Conservation (phyloP, 805 yeast species). For the Komagataella populi region DNA sequence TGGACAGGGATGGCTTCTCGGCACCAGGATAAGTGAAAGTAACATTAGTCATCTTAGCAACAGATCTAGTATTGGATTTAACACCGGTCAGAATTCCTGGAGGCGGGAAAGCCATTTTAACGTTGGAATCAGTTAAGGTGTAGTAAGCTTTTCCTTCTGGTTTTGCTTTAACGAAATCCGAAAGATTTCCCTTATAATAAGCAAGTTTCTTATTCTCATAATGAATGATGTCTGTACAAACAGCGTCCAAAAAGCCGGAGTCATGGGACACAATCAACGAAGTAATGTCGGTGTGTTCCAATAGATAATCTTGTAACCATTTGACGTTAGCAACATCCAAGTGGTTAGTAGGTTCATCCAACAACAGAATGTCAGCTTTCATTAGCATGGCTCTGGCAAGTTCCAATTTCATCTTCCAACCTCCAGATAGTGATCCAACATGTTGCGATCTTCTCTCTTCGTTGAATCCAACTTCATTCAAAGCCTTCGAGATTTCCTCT, state of each 20-base stretch:
- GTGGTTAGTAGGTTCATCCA: slow-evolving; percentile 98
- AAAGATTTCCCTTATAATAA: slow-evolving; percentile 90
- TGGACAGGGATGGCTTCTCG: slow-evolving; percentile 59
- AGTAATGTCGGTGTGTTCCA: slow-evolving; percentile 72
- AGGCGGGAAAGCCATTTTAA: slow-evolving; percentile 96
- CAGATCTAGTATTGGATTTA: slow-evolving; percentile 86
- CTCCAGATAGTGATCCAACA: slow-evolving; percentile 93
- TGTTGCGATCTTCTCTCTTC: slow-evolving; percentile 81
- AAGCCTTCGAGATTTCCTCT: slow-evolving; percentile 63
- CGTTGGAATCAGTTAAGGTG: slow-evolving; percentile 83
- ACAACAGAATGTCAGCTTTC: slow-evolving; percentile 87
- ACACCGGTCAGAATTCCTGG: slow-evolving; percentile 98
- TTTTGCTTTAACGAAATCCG: slow-evolving; percentile 79
- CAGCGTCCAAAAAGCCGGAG: slow-evolving; percentile 89
- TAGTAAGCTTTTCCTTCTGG: slow-evolving; percentile 97
- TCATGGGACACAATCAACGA: slow-evolving; percentile 96
- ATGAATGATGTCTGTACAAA: slow-evolving; percentile 93
- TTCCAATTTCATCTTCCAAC: slow-evolving; percentile 99
- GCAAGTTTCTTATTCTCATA: slow-evolving; percentile 91
- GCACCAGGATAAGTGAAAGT: slow-evolving; percentile 88
- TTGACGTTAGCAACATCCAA: slow-evolving; percentile 87
- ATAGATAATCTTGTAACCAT: slow-evolving; percentile 86
- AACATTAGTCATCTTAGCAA: slow-evolving; percentile 43
- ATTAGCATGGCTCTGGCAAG: slow-evolving; percentile 97
- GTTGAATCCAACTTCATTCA: slow-evolving; percentile 80